These are phyloP conservation scores for Alnus rubra DNA, from an alignment of 306 rosid genomes.

Conservation along the genomic window DNA sequence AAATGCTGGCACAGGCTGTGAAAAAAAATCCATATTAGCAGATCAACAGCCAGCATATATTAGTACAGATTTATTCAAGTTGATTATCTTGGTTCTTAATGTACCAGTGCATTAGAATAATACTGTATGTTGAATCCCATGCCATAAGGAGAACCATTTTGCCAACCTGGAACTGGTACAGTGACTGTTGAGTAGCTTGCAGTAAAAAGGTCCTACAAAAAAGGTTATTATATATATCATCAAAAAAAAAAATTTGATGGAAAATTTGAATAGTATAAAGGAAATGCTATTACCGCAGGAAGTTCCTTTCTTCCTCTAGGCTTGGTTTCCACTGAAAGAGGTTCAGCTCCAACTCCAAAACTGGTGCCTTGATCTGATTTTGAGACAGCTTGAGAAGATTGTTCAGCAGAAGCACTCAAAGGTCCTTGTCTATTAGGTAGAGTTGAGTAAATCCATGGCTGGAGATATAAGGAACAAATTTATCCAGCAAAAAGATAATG, in stretches of 20 bases:
- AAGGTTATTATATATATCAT: conserved; percentile 18
- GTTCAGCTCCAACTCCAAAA: conserved; percentile 32
- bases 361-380: conserved; percentile 40
- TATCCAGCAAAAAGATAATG: background rate
- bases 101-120: conserved; percentile 56
- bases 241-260: background rate
- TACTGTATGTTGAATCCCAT: conserved; percentile 64
- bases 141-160: conserved; percentile 46
- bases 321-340: conserved; percentile 35
- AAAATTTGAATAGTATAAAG: conserved; percentile 14
- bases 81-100: conserved; percentile 3
- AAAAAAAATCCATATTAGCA: conserved; percentile 27
- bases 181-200: conserved; percentile 42
- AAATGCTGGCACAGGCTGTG: conserved; percentile 53
- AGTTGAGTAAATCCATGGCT: conserved; percentile 33
- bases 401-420: conserved; percentile 33
- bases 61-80: background rate
- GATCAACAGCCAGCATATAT: conserved; percentile 21
- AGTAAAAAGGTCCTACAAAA: conserved; percentile 75
- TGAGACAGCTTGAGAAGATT: conserved; percentile 36
- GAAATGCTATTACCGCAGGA: conserved; percentile 55
- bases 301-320: conserved; percentile 61
- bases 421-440: conserved; percentile 32
- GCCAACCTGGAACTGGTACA: conserved; percentile 56
- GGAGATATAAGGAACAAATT: conserved; percentile 20